phyloP scores from a whole-genome alignment of 2,329 filamentous ascomycete genomes.

The Penicillium expansum region DNA sequence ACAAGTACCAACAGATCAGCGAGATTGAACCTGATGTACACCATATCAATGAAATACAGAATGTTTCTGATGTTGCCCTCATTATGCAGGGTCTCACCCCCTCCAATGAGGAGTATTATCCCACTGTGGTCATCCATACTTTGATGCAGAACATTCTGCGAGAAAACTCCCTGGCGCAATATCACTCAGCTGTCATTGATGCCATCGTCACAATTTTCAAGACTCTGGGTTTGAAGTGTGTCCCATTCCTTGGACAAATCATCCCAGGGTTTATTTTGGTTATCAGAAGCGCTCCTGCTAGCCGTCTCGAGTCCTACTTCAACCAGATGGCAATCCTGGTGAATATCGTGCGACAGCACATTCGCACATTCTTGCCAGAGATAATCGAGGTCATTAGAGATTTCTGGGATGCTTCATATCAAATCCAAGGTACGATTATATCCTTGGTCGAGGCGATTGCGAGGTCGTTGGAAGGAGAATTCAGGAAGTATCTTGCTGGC shows the following conservation, averaged over 20 bases:
- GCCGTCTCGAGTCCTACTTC: slow-evolving; percentile 90
- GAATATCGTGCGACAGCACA: slow-evolving; percentile 93
- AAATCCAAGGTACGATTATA: slow-evolving; percentile 86
- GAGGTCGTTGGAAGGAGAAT: slow-evolving; percentile 90
- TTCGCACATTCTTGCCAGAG: slow-evolving; percentile 81
- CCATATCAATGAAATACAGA: slow-evolving; percentile 62
- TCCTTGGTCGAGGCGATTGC: slow-evolving; percentile 92
- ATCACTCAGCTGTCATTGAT: slow-evolving; percentile 91
- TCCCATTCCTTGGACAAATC: slow-evolving; percentile 89
- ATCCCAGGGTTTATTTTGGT: slow-evolving; percentile 91
- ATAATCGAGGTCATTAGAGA: slow-evolving; percentile 85
- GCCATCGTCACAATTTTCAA: slow-evolving; percentile 99
- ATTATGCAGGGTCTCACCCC: slow-evolving; percentile 98
- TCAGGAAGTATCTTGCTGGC: slow-evolving; percentile 90
- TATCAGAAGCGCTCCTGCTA: slow-evolving; percentile 74
- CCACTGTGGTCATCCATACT: slow-evolving; percentile 95
- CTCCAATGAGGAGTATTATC: slow-evolving; percentile 97
- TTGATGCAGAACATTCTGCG: slow-evolving; percentile 82
- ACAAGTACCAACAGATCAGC: slow-evolving; percentile 90
- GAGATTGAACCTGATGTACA: slow-evolving; percentile 83
- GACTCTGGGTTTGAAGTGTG: slow-evolving; percentile 91
- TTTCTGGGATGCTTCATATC: slow-evolving; percentile 79
- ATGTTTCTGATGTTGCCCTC: slow-evolving; percentile 85
- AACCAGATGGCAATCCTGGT: slow-evolving; percentile 93
- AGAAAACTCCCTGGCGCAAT: slow-evolving; percentile 82